Evolutionary conservation across 176 grass and related monocot species (phyloP), one percentile per base, ranked within the genome.

Genomic region (Oropetium thomaeum): DNA sequence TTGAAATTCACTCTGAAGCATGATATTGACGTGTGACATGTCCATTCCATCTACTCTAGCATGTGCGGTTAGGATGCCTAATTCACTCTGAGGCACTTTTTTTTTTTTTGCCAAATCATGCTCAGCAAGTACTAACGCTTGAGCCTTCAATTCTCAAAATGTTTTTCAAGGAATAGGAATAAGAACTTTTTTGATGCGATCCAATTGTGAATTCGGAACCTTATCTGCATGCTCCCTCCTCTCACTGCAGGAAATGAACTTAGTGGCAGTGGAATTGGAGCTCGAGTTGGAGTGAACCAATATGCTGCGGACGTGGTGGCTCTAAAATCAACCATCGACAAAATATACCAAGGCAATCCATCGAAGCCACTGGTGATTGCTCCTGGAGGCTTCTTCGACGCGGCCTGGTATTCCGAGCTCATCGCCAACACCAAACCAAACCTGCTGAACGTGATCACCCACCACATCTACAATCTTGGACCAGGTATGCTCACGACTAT

Each of bases 381-480:
- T 65, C 91, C 96, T 4, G 96, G 96, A 12, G 96, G 91, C 14
- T 92, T 99, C 78, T 99, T 95, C 11, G 92, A 95, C 44, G 37
- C 79, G 2, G 29, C 4, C 7, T 99, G 91, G 96, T 99, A 86
- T 58, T 60, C 29, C 2, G 51, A 99, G 25, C 28, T 99, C 17
- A 62, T 99, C 34, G 67, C 32, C 75, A 95, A 88, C 58, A 90
- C 91, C 54, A 88, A 57, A 82, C 89, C 96, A 30, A 82, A 75
- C 17, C 73, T 71, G 14, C 5, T 99, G 70, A 81, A 95, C 76
- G 96, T 86, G 20, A 44, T 99, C 73, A 99, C 76, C 42, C 96
- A 99, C 52, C 96, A 99, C 75, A 90, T 99, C 33, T 99, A 99
- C 75, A 99, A 90, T 58, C 32, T 99, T 29, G 92, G 96, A 25